Base-by-base conservation (phyloP, 1,284 basidiomycete species). In the Leccinum fallax region DNA sequence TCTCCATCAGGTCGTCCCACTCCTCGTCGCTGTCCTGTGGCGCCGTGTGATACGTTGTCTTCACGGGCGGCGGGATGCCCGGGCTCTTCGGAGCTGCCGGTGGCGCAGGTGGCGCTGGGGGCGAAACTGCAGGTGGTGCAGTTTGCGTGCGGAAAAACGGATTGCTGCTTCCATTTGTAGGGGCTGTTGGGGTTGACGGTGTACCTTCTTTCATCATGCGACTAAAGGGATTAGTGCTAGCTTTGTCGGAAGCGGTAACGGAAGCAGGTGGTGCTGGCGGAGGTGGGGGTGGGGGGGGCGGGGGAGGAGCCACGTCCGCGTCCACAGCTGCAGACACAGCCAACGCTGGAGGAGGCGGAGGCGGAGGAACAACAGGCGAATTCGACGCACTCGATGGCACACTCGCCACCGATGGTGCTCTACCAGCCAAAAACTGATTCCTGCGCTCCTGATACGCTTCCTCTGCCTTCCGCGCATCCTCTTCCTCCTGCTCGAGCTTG, bases 1-100 rank as follows among this genome's bases (percentile, higher is more conserved):
- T 88, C 76, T 96, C 93, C 66, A 86, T 81, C 51, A 91, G 80
- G 16, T 90, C 89, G 61, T 92, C 94, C 95, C 95, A 97, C 62
- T 95, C 94, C 24, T 93, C 89, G 26, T 86, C 85, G 19, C 77
- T 80, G 26, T 85, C 84, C 2, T 76, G 75, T 1, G 90, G 84
- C 0, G 85, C 89, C 0, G 85, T 88, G 61, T 88, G 76, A 68
- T 91, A 90, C 0, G 80, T 69, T 0, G 81, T 74, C 71, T 85
- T 88, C 21, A 81, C 76, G 1, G 82, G 76, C 6, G 79, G 74
- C n/a, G 85, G 82, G 36, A 74, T 65, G 4, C 62, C 71, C 8
- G 83, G 77, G 59, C 78, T 80, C 65, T 77, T 76, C 7, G 83
- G 73, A 2, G 78, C 67, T 13, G 70, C 59, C 8, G 74, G 72